Evolutionary conservation across 2,329 filamentous ascomycete genomes (phyloP), one percentile per base, ranked within the genome.

Genomic region (Paraphoma sp.): DNA sequence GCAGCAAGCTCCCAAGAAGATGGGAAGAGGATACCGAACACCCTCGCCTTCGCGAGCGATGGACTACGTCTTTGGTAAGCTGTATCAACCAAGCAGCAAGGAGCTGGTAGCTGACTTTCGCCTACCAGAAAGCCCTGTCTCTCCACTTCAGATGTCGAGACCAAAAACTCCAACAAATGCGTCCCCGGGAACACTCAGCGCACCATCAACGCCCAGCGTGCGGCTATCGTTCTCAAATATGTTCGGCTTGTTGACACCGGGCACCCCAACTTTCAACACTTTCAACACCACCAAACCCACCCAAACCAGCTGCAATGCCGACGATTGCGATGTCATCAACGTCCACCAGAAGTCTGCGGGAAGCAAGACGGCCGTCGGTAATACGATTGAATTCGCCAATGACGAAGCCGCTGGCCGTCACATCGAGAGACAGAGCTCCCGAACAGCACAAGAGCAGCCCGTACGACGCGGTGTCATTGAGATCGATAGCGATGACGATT

Each of bases 21-120:
- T 64, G 62, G 40, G 40, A 0, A 16, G 11, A 1, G 4, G 51
- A 0, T 60, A 44, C 11, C 57, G 53, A 4, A 65, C 57, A 9
- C 62, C 62, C 1, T 65, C 62, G n/a, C 62, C 60, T 0, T 30
- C 1, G 8, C 48, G 36, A 1, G 51, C 53, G n/a, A 2, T 17
- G 0, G 51, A 61, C 14, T 40, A 55, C 0, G 48, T 28, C 10
- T 49, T 51, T 1, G 54, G 62, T 63, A 47, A 53, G 14, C 12
- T 38, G 10, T 38, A n/a, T 38, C 33, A 6, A n/a, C 3, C n/a
- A 11, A 3, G 10, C 3, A 38, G n/a, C 33, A n/a, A 11, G 10
- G 10, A n/a, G 10, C 10, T 11, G 33, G 33, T 38, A 11, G 33
- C 33, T 38, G 33, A 38, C 33, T 38, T 38, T 38, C 33, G 33